Conservation (phyloP, 176 grass and related monocot species). For the Oryza punctata region DNA sequence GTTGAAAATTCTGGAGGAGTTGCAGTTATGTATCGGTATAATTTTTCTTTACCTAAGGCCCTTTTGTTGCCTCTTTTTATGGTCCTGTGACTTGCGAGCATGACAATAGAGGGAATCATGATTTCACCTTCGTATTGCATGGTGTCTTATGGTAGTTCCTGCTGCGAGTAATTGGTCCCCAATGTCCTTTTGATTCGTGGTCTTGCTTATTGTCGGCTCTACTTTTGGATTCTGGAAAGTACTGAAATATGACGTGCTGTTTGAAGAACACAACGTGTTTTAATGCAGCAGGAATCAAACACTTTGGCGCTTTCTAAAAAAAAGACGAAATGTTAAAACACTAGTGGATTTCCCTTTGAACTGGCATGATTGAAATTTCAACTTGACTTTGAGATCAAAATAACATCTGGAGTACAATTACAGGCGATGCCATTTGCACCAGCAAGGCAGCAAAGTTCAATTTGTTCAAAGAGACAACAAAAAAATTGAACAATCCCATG, state of each 20-base stretch:
- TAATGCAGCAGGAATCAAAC: no score
- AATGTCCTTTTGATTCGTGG: no score
- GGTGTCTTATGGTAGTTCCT: background rate
- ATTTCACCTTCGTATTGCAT: background rate
- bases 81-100: background rate
- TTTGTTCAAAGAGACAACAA: background rate
- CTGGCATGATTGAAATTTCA: background rate
- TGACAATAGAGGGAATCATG: slow-evolving; percentile 10
- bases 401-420: background rate
- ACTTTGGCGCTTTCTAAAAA: background rate
- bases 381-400: background rate
- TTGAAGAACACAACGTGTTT: no score
- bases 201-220: background rate
- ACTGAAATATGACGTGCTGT: no score
- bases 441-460: no score
- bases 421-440: no score
- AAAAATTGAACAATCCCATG: no score
- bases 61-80: slow-evolving; percentile 16
- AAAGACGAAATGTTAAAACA: background rate
- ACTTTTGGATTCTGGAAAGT: background rate
- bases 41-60: background rate
- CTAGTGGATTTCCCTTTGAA: background rate
- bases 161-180: background rate
- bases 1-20: background rate
- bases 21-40: background rate